Percentiles rank a stretch among this genome's conserved stretches.
These are phyloP conservation scores for Rhododendron molle DNA, from an alignment of 148 eudicot species.

Conservation along the genomic window DNA sequence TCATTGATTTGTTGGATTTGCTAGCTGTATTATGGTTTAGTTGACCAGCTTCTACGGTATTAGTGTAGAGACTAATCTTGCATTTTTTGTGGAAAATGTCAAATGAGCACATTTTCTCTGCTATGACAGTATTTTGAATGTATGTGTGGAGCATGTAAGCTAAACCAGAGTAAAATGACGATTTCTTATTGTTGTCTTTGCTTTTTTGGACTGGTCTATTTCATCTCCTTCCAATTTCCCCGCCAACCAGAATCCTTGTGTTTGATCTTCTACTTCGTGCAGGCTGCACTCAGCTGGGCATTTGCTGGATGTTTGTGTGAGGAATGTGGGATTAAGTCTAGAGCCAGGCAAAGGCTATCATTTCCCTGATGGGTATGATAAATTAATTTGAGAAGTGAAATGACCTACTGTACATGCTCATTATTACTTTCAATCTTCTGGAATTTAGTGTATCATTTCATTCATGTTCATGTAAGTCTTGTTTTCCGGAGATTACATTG, in stretches of 20 bases:
- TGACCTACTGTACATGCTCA: background rate
- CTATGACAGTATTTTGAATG: background rate
- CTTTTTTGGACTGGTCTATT: background rate
- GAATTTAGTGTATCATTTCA: background rate
- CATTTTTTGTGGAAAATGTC: background rate
- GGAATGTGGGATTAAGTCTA: slow-evolving; percentile 62
- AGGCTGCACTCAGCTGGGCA: slow-evolving; percentile 96
- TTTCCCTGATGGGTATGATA: slow-evolving; percentile 74
- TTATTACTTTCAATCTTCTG: background rate
- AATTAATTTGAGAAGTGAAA: background rate
- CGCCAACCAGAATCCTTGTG: background rate
- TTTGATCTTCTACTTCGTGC: slow-evolving; percentile 9
- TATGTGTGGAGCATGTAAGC: background rate
- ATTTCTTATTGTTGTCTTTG: background rate
- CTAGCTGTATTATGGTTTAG: background rate
- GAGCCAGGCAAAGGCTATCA: slow-evolving; percentile 76
- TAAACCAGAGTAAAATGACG: background rate
- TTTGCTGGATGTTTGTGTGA: slow-evolving; percentile 61
- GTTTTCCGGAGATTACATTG: background rate
- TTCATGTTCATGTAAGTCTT: background rate
- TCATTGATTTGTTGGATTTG: background rate
- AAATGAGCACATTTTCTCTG: background rate
- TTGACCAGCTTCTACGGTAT: background rate
- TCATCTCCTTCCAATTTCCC: background rate
- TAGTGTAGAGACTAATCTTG: background rate